These are phyloP conservation scores for Fusarium secorum DNA, from an alignment of 2,329 filamentous ascomycete genomes.

Conservation along the genomic window DNA sequence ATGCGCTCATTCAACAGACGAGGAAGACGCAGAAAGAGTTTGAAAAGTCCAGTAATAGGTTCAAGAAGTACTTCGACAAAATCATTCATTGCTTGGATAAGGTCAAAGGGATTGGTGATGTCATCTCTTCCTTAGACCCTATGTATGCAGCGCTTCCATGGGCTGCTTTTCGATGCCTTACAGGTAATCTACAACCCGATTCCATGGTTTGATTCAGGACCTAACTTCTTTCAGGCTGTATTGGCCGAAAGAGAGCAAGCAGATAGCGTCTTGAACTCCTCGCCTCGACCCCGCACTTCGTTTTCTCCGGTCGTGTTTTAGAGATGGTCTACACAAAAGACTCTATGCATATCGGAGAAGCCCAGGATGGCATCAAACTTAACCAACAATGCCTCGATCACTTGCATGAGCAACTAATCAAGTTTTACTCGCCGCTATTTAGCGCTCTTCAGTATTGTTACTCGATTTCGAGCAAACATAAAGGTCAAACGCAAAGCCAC, in stretches of 20 bases:
- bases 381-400: accelerated
- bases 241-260: accelerated
- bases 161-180: background rate
- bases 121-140: background rate
- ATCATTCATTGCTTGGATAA: background rate
- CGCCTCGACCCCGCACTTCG: accelerated
- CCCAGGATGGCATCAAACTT: accelerated
- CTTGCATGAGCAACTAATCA: accelerated
- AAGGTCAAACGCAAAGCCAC: background rate
- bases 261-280: background rate
- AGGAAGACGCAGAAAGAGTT: accelerated
- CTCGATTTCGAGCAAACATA: accelerated
- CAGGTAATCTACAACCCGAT: accelerated
- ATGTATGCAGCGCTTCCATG: accelerated
- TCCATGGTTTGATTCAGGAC: accelerated
- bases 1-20: background rate
- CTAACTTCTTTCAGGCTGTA: background rate
- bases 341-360: accelerated
- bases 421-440: accelerated
- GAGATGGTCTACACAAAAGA: accelerated
- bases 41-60: accelerated
- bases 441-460: accelerated
- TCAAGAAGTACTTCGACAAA: accelerated
- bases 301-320: accelerated
- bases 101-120: background rate